Percentiles rank a stretch among this genome's conserved stretches.
These are phyloP conservation scores for Myxozyma udenii DNA, from an alignment of 805 yeast genomes.

Conservation along the genomic window DNA sequence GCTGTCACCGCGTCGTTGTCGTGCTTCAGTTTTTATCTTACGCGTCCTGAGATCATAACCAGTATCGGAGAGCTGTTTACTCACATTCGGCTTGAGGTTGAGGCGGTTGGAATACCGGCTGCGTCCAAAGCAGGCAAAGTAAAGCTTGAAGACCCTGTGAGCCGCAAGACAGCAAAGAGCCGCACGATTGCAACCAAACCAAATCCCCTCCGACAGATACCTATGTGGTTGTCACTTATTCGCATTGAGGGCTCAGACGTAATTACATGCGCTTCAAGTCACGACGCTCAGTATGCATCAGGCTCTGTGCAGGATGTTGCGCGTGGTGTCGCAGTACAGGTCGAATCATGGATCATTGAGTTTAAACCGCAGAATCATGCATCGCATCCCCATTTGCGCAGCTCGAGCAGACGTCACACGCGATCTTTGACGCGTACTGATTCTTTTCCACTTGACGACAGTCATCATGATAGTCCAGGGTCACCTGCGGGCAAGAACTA, in stretches of 20 bases:
- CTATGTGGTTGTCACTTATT: constrained; percentile 34
- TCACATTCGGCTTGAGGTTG: constrained; percentile 15
- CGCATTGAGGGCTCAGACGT: constrained; percentile 35
- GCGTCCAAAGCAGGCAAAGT: not conserved
- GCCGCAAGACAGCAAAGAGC: not conserved
- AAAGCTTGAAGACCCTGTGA: not conserved
- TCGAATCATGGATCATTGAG: constrained; percentile 26
- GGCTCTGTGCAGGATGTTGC: constrained; percentile 5
- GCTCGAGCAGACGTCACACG: constrained; percentile 8
- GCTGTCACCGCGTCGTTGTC: constrained; percentile 16
- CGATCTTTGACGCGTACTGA: constrained; percentile 2
- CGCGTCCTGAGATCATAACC: constrained; percentile 28
- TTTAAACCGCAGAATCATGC: constrained; percentile 15
- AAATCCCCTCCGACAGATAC: constrained; percentile 23
- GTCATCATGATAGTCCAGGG: not conserved
- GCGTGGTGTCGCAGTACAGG: constrained; percentile 20
- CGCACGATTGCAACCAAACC: not conserved
- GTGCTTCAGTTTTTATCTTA: constrained; percentile 19
- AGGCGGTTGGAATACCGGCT: constrained; percentile 6
- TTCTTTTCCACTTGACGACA: not conserved
- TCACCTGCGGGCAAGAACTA: no score
- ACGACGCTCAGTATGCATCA: constrained; percentile 5
- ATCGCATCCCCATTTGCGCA: not conserved
- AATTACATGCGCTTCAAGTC: constrained; percentile 18
- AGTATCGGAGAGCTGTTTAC: constrained; percentile 22